A percentile compares a stretch with the other conserved stretches of the same genome.
phyloP scores from a whole-genome alignment of 352 stramenopile species.

The Phytopythium mirpurense region DNA sequence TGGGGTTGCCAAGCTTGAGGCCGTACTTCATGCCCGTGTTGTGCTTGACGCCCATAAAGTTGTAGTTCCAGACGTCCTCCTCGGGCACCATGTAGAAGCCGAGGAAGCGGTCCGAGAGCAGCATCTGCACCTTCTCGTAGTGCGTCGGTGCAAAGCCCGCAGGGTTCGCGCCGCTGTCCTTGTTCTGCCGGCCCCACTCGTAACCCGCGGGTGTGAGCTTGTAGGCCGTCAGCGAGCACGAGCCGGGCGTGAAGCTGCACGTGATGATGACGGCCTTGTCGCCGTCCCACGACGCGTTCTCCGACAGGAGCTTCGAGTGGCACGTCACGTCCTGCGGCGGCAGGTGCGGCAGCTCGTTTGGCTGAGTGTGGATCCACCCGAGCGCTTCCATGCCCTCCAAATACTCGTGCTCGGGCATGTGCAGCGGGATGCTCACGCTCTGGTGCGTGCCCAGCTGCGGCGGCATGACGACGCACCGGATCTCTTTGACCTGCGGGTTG shows the following conservation, averaged over 20 bases:
- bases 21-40: constrained; percentile 97
- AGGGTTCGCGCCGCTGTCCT: constrained; percentile 93
- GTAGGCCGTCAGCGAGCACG: constrained; percentile 98
- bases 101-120: constrained; percentile 98
- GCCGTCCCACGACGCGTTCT: constrained; percentile 96
- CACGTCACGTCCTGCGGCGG: constrained; percentile 95
- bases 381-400: constrained; percentile 97
- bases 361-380: constrained; percentile 99
- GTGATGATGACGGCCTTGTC: constrained; percentile 99
- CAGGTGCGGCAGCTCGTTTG: constrained; percentile 97
- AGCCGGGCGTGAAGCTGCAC: constrained; percentile 98
- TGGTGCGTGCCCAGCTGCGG: constrained; percentile 99
- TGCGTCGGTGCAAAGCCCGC: constrained; percentile 95
- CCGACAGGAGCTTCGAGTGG: constrained; percentile 96
- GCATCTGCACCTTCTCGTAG: constrained; percentile 99
- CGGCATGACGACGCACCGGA: constrained; percentile 98
- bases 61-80: constrained; percentile 99
- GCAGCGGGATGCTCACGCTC: constrained; percentile 95
- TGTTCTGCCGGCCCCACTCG: constrained; percentile 98
- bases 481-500: constrained; percentile 99
- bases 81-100: constrained; percentile 99
- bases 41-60: constrained; percentile 99
- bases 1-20: constrained; percentile 97
- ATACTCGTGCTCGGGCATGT: constrained; percentile 95
- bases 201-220: constrained; percentile 95